Base-by-base conservation (phyloP, 2,329 filamentous ascomycete species). In the Alternaria ethzedia region DNA sequence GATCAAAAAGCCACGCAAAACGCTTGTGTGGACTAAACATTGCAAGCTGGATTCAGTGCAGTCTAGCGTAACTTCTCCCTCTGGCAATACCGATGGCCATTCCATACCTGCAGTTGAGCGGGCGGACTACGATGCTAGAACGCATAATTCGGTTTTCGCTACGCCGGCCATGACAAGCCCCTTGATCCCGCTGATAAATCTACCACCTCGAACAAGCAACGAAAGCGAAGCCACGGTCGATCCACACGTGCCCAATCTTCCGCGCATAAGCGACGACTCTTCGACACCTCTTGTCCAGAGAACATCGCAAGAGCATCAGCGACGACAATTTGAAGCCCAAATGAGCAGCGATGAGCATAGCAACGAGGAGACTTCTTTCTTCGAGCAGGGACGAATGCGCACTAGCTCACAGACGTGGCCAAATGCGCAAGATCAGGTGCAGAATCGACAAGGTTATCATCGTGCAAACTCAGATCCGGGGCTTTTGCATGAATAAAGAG, bases 1-100 rank as follows among this genome's bases (percentile, higher is more conserved):
- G 0, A 68, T 72, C 15, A 1, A 71, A 32, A 59, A 63, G 15
- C 66, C 43, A 4, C 71, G 74, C 25, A 65, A 70, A n/a, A 75
- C 72, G n/a, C n/a, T n/a, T n/a, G n/a, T n/a, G n/a, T n/a, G n/a
- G n/a, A n/a, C n/a, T n/a, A n/a, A n/a, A n/a, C n/a, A n/a, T n/a
- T n/a, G n/a, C n/a, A n/a, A n/a, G n/a, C n/a, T n/a, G n/a, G n/a
- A n/a, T n/a, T n/a, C n/a, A n/a, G n/a, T n/a, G n/a, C n/a, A n/a
- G n/a, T n/a, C n/a, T n/a, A n/a, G n/a, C n/a, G n/a, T n/a, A n/a
- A n/a, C n/a, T n/a, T n/a, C n/a, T n/a, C n/a, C n/a, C n/a, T n/a
- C n/a, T n/a, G n/a, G n/a, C n/a, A n/a, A n/a, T n/a, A n/a, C n/a
- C n/a, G n/a, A n/a, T n/a, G n/a, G n/a, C n/a, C n/a, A n/a, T n/a